These are phyloP conservation scores for Auricularia auricula-judae DNA, from an alignment of 768 basidiomycete genomes.

Conservation along the genomic window DNA sequence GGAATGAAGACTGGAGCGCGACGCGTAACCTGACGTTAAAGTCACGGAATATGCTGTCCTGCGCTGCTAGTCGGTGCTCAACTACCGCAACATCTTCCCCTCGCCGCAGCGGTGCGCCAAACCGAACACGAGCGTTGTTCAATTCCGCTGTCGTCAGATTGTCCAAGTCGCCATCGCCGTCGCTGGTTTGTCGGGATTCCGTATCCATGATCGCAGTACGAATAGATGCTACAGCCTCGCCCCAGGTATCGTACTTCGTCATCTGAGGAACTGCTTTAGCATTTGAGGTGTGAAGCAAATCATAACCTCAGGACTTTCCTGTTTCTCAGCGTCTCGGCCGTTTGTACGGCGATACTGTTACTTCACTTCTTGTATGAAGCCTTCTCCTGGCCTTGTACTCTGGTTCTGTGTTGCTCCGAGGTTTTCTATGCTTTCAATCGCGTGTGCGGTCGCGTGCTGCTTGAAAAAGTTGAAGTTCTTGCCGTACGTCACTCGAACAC, in stretches of 20 bases:
- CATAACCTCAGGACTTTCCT: slow-evolving; percentile 12
- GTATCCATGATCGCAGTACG: slow-evolving; percentile 11
- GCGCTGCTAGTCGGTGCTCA: not conserved
- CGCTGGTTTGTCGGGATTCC: not conserved
- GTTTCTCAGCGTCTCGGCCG: slow-evolving; percentile 18
- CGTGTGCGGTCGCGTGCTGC: slow-evolving; percentile 17
- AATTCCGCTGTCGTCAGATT: not conserved
- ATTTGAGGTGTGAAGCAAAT: not conserved
- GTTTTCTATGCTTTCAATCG: slow-evolving; percentile 14
- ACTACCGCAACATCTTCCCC: slow-evolving; percentile 4
- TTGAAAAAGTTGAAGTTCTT: slow-evolving; percentile 22
- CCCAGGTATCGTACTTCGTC: not conserved
- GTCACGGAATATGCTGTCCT: not conserved
- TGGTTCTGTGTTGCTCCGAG: slow-evolving; percentile 21
- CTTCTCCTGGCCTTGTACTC: slow-evolving; percentile 20
- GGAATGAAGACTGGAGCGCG: not conserved
- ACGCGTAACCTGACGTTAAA: slow-evolving; percentile 7
- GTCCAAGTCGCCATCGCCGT: not conserved
- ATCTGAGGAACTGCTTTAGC: not conserved
- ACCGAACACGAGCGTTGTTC: not conserved
- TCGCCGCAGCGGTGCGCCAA: not conserved
- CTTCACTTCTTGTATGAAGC: slow-evolving; percentile 21
- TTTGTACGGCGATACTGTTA: slow-evolving; percentile 21
- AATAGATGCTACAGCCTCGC: slow-evolving; percentile 14
- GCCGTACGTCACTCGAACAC: slow-evolving; percentile 12